phyloP scores from a whole-genome alignment of 352 stramenopile genomes.

The Sclerospora graminicola region DNA sequence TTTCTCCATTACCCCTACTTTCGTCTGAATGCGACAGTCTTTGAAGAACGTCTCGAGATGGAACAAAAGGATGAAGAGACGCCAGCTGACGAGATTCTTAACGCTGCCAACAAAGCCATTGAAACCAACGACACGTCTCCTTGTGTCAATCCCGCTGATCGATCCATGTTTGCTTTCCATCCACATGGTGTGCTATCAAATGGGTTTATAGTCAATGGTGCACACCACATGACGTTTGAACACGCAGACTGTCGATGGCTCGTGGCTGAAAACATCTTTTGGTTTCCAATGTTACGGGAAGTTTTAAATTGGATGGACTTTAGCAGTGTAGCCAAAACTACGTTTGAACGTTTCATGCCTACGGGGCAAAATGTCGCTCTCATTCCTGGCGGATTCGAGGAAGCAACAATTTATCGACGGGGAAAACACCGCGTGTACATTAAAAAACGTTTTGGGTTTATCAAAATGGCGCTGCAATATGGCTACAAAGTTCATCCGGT shows the following conservation, averaged over 20 bases:
- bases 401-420: conserved; percentile 82
- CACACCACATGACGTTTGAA: conserved; percentile 37
- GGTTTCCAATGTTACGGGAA: conserved; percentile 54
- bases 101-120: conserved; percentile 1
- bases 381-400: conserved; percentile 91
- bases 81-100: conserved; percentile 1
- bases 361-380: conserved; percentile 60
- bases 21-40: conserved; percentile 27
- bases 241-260: conserved; percentile 48
- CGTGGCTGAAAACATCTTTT: conserved; percentile 56
- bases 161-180: conserved; percentile 39
- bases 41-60: conserved; percentile 23
- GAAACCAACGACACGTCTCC: conserved; percentile 9
- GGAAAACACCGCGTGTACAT: conserved; percentile 86
- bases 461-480: conserved; percentile 88
- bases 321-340: conserved; percentile 34
- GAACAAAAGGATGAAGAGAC: conserved; percentile 1
- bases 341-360: conserved; percentile 40
- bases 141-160: conserved; percentile 9
- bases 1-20: conserved; percentile 53
- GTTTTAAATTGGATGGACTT: conserved; percentile 66
- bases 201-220: conserved; percentile 47
- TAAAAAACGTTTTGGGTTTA: conserved; percentile 87
- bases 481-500: conserved; percentile 80
- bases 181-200: conserved; percentile 56